Evolutionary conservation across 441 rosid genomes (phyloP).

Genomic region (Biscutella laevigata): DNA sequence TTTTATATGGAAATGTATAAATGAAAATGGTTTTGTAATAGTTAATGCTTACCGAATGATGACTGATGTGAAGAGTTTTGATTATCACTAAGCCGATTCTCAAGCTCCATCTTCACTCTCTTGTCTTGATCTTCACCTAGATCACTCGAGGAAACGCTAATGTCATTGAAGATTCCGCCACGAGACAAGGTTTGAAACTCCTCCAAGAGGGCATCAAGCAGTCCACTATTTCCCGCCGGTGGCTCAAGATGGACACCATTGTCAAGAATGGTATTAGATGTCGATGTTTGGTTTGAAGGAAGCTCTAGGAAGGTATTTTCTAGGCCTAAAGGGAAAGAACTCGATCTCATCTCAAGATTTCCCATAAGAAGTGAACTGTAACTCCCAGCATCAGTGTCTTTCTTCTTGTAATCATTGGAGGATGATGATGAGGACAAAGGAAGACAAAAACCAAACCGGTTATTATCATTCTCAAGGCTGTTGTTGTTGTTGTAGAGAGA

Average conservation of each 20-base stretch:
- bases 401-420: slow-evolving; percentile 7
- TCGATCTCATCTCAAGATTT: slow-evolving; percentile 11
- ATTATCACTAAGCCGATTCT: slow-evolving; percentile 29
- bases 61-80: slow-evolving; percentile 34
- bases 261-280: slow-evolving; percentile 17
- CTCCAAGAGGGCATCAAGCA: slow-evolving; percentile 37
- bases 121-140: slow-evolving; percentile 26
- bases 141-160: slow-evolving; percentile 7
- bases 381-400: slow-evolving; percentile 24
- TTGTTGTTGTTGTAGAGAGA: slow-evolving; percentile 22
- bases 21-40: neutral
- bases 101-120: slow-evolving; percentile 18
- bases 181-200: slow-evolving; percentile 35
- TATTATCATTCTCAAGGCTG: slow-evolving; percentile 13
- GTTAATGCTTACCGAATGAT: slow-evolving; percentile 38
- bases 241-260: slow-evolving; percentile 9
- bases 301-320: slow-evolving; percentile 21
- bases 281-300: slow-evolving; percentile 31
- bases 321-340: slow-evolving; percentile 20
- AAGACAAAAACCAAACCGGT: slow-evolving; percentile 27
- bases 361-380: slow-evolving; percentile 36
- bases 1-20: neutral
- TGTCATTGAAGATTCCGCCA: slow-evolving; percentile 18
- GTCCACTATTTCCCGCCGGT: slow-evolving; percentile 25
- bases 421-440: slow-evolving; percentile 24